Evolutionary conservation across 2,329 filamentous ascomycete species (phyloP), one percentile per base, ranked within the genome.

Genomic region (Scortechinia acanthostroma): DNA sequence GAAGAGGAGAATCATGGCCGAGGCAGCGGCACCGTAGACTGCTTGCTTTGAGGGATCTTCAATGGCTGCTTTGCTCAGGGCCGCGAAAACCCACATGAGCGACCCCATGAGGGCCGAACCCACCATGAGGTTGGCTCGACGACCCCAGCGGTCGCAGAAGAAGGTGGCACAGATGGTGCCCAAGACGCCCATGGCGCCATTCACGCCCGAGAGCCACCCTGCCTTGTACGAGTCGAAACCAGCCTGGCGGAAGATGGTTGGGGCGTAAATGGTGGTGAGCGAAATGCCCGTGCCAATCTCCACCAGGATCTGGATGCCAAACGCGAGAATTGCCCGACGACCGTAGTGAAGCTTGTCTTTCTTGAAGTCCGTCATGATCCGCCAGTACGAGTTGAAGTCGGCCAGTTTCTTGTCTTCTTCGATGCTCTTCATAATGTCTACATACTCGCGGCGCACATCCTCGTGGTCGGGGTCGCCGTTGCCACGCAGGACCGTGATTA

Each of bases 1-100:
- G 52, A 68, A 69, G 6, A 68, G 53, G 48, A 69, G 68, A 1
- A 67, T 52, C 61, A 70, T 66, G 1, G 61, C 53, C 1, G 67
- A 58, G 2, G 65, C 65, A 1, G 58, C 65, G 14, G 66, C 63
- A 1, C 65, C 66, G 45, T 57, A 65, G 35, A 55, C 51, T 22
- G 15, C 60, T 58, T 43, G 59, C 58, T 10, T 53, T 46, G 2
- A 40, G 14, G 10, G 35, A 15, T 19, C 20, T 17, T 40, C 13
- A 6, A 40, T 40, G 17, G 35, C 14, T 13, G 14, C 6, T 13
- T 40, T 13, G n/a, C n/a, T n/a, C n/a, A n/a, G n/a, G n/a, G n/a
- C n/a, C n/a, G n/a, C n/a, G n/a, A n/a, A n/a, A n/a, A n/a, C n/a
- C 17, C 14, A 19, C 17, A 19, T 40, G 13, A 40, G 35, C 6